Evolutionary conservation across 129 eudicot species (phyloP), one percentile per base, ranked within the genome.

Genomic region (Heracleum sosnowskyi): DNA sequence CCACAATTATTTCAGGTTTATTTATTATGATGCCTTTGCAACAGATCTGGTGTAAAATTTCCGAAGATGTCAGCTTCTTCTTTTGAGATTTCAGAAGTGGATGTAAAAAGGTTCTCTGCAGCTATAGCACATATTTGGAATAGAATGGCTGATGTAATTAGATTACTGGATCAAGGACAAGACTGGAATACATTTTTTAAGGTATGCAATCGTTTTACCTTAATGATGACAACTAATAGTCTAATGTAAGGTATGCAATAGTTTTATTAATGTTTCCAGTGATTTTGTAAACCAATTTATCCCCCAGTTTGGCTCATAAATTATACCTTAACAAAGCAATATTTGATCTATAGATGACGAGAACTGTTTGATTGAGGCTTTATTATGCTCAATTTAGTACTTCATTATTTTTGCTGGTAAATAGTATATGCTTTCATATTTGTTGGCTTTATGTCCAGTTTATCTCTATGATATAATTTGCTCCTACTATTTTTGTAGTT

Each of bases 181-280:
- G 87, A 93, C 76, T 93, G 97, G 96, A 78, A 53, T 84, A 85
- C 85, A 75, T 85, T 93, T 84, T 77, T 87, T 29, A 88, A 86
- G 98, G 98, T 93, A 86, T 60, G 78, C 42, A 62, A 42, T 71
- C 64, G 12, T 79, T 75, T 72, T 11, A n/a, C 53, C 71, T 68
- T 33, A 45, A 12, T 69, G n/a, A 33, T 47, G 22, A 12, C 77
- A 1, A 72, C 4, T 6, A 47, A 13, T 33, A 39, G 76, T 39
- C 31, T 24, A 55, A n/a, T 12, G 13, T 8, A n/a, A 9, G 29
- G 62, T 10, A n/a, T 57, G 29, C 63, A 55, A 24, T n/a, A 8
- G 39, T 39, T 41, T 73, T 40, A 10, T 73, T 22, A 35, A n/a
- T 41, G 55, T 73, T 40, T 5, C 60, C 26, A 0, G 60, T 73